Conservation (phyloP, 75 land plant species). For the Cupressus sempervirens region DNA sequence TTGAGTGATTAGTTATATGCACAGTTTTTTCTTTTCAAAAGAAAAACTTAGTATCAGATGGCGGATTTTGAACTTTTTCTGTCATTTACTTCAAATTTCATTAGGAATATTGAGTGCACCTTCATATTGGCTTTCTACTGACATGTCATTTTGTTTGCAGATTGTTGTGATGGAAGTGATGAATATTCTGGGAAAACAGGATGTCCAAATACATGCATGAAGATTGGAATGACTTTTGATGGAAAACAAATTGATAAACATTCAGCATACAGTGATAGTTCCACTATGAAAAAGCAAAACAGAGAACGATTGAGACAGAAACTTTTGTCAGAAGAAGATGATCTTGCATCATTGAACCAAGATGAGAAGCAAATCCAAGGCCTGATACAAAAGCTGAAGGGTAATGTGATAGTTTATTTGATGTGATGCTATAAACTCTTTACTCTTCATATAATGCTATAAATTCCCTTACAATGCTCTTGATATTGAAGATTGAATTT, state of each 20-base stretch:
- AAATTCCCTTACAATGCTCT: not conserved
- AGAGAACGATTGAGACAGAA: slow-evolving; percentile 19
- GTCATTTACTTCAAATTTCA: not conserved
- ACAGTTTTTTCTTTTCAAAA: not conserved
- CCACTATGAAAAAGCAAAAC: slow-evolving; percentile 11
- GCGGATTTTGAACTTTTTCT: not conserved
- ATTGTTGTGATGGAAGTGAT: slow-evolving; percentile 97
- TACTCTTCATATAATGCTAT: not conserved
- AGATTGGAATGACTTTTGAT: slow-evolving; percentile 30
- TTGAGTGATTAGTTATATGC: not conserved
- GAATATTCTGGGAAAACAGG: slow-evolving; percentile 55
- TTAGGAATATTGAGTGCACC: not conserved
- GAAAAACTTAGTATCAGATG: not conserved
- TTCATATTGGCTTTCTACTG: slow-evolving; percentile 1
- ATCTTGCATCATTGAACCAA: slow-evolving; percentile 14
- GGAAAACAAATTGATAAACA: slow-evolving; percentile 29
- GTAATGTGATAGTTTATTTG: slow-evolving; percentile 20
- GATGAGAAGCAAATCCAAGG: slow-evolving; percentile 24
- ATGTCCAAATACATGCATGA: slow-evolving; percentile 67
- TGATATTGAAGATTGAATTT: not conserved
- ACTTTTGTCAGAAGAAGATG: slow-evolving; percentile 16
- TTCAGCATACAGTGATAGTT: slow-evolving; percentile 18
- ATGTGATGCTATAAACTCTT: not conserved
- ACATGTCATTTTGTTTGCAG: slow-evolving; percentile 22
- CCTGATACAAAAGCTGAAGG: slow-evolving; percentile 34